Evolutionary conservation across 352 stramenopile genomes (phyloP), one percentile per base, ranked within the genome.

Genomic region (Phytophthora meadii): DNA sequence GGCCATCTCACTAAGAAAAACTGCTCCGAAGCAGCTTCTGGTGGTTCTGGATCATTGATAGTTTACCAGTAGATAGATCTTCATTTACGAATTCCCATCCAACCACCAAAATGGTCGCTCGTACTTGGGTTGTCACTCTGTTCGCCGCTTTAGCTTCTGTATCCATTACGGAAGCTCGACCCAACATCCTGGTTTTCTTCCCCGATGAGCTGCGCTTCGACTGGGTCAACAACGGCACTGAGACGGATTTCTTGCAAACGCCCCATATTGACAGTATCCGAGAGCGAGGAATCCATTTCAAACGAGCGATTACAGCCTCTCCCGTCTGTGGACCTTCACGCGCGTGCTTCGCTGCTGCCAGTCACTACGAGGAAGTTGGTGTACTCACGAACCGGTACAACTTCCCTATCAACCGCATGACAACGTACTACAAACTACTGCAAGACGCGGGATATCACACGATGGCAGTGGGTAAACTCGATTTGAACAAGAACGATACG

Each of bases 161-260:
- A 2, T 46, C 46, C 27, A 15, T 46, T 32, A 17, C 17, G 2
- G 22, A 64, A 7, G 61, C 61, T 59, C 58, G 69, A 14, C 69
- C 65, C 15, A 77, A 77, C 59, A 77, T 77, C 17, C 47, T 77
- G 24, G 69, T 74, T n/a, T 69, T 77, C 40, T 77, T 77, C 64
- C 69, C 64, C 1, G 64, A 77, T 15, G 58, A 77, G 11, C 52
- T 77, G 39, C 65, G 65, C 27, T 66, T 70, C 55, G 69, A 77
- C 69, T 74, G 69, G 69, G 59, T 74, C 40, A 77, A 77, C 51
- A 77, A 74, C 50, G 65, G 69, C 39, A 74, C 65, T 9, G 50
- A 51, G 24, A 51, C 64, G n/a, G 69, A 77, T 42, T 77, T 77
- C 52, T 60, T 77, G 11, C 17, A 65, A 22, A 77, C 69, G 15